Conservation (phyloP, 2,329 filamentous ascomycete species). For the Sphaerulina vaccinii region DNA sequence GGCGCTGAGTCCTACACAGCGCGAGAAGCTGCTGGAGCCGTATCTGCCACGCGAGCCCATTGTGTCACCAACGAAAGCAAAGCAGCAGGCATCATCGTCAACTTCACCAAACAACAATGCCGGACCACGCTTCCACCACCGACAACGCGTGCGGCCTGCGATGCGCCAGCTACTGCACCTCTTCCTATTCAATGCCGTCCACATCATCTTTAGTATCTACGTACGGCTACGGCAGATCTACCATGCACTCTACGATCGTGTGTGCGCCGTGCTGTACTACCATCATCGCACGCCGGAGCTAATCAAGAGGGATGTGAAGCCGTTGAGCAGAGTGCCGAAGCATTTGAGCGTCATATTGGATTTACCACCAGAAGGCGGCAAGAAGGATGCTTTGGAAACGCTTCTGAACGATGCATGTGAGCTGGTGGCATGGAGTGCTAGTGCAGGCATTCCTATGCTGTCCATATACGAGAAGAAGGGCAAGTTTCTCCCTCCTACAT, state of each 20-base stretch:
- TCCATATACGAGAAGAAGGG: slow-evolving; percentile 92
- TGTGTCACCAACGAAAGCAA: slow-evolving; percentile 13
- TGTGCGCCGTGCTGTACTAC: slow-evolving; percentile 83
- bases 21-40: slow-evolving; percentile 35
- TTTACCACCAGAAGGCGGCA: slow-evolving; percentile 64
- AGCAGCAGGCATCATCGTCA: neutral
- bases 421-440: slow-evolving; percentile 87
- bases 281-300: slow-evolving; percentile 94
- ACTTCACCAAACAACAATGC: slow-evolving; percentile 11
- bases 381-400: slow-evolving; percentile 73
- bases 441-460: slow-evolving; percentile 80
- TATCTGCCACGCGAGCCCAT: slow-evolving; percentile 34
- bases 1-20: slow-evolving; percentile 31
- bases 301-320: slow-evolving; percentile 81
- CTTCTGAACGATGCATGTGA: slow-evolving; percentile 90
- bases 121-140: slow-evolving; percentile 27
- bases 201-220: slow-evolving; percentile 83
- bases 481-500: slow-evolving; percentile 46
- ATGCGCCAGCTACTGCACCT: slow-evolving; percentile 53
- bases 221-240: slow-evolving; percentile 78
- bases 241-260: slow-evolving; percentile 72
- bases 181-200: slow-evolving; percentile 67
- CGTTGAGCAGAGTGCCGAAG: slow-evolving; percentile 70
- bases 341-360: slow-evolving; percentile 86
- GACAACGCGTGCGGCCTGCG: slow-evolving; percentile 32